Base-by-base conservation (phyloP, 352 stramenopile genomes). In the Pythium rhizo-oryzae region DNA sequence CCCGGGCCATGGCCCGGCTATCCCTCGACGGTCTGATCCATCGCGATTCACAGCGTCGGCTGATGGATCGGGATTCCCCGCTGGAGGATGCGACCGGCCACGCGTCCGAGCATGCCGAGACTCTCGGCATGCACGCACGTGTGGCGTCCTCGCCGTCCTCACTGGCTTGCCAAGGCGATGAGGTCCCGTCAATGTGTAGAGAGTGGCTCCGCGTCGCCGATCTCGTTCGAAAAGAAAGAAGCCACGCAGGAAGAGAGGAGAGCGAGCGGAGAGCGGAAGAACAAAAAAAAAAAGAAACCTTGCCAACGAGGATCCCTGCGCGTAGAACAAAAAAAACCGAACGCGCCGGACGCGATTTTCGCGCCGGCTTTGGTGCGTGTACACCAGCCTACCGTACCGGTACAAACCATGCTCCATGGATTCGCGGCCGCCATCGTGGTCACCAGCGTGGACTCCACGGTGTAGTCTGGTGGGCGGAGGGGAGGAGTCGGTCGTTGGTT, bases 341-440 rank as follows among this genome's bases (percentile, higher is more conserved):
- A 33, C n/a, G 15, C 8, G n/a, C 49, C 25, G 49, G 49, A 33
- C 49, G 49, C 49, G 25, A n/a, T 55, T 55, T 55, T 55, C 49
- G 49, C 49, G 49, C 28, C 49, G 12, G 18, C 49, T 21, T 12
- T 12, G 37, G 11, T 12, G 37, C 37, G 37, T 43, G 37, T 18
- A 43, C 15, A 43, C 9, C 15, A 11, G 11, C 8, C 4, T 43
- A 43, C 11, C 37, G 37, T 12, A 43, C 9, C 37, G n/a, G 2
- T 43, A 43, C 37, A 43, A 43, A 11, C 37, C 37, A n/a, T n/a
- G n/a, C n/a, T n/a, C n/a, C n/a, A 43, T 43, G 37, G 37, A 43
- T 43, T 18, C 37, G 13, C 15, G 28, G 28, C 6, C 28, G 28
- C 37, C 11, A 18, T 43, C 11, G 37, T 12, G 37, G 11, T 18